Conservation (phyloP, 2,329 filamentous ascomycete species). For the Nannizziopsis barbatae region DNA sequence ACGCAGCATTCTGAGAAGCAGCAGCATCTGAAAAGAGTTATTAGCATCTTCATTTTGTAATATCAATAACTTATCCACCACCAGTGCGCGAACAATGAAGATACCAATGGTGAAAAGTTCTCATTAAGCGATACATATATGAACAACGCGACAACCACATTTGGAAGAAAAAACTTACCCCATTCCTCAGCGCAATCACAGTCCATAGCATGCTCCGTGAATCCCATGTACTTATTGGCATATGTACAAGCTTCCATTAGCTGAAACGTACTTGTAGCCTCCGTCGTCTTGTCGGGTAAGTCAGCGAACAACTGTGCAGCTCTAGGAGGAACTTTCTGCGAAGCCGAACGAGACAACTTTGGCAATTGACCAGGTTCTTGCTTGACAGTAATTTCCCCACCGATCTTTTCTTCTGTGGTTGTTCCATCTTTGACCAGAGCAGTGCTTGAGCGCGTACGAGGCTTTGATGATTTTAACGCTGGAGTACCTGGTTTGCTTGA, state of each 20-base stretch:
- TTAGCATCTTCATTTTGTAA: background rate
- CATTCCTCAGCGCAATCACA: conserved; percentile 93
- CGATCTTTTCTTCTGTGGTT: conserved; percentile 44
- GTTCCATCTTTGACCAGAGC: conserved; percentile 27
- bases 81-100: background rate
- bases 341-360: conserved; percentile 61
- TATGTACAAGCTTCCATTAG: conserved; percentile 80
- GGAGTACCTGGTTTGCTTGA: conserved; percentile 14
- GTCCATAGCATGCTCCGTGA: conserved; percentile 84
- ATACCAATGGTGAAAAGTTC: background rate
- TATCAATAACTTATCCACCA: background rate
- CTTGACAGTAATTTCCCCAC: conserved; percentile 52
- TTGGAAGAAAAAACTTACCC: conserved; percentile 52
- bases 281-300: conserved; percentile 64
- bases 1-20: conserved; percentile 60
- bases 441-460: conserved; percentile 19
- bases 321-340: conserved; percentile 55
- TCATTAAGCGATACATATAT: no score
- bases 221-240: conserved; percentile 79
- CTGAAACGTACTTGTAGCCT: conserved; percentile 66
- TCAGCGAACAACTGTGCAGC: conserved; percentile 59
- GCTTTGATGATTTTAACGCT: conserved; percentile 17
- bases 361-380: conserved; percentile 55
- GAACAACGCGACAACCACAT: background rate
- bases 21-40: conserved; percentile 38